A percentile compares a stretch with the other conserved stretches of the same genome.
Evolutionary conservation across 768 basidiomycete species (phyloP).

Genomic region (Leccinum aurantiacum): DNA sequence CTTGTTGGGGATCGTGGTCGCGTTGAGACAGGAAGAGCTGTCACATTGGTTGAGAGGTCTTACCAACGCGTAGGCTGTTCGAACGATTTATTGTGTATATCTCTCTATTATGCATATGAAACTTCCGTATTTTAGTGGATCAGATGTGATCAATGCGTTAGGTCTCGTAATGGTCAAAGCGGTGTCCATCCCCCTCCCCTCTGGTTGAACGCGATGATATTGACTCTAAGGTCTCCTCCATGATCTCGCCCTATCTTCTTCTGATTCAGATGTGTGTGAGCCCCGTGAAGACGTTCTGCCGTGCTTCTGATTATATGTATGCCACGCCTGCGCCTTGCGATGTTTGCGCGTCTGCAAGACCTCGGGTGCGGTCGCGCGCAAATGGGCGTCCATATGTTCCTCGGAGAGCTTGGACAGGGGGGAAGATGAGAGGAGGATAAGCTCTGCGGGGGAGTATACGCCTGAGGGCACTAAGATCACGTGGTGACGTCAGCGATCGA

Average conservation of each 20-base stretch:
- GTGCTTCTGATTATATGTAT: slow-evolving; percentile 6
- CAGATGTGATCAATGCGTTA: background rate
- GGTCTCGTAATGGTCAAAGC: background rate
- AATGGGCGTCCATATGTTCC: background rate
- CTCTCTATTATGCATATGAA: background rate
- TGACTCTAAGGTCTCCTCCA: slow-evolving; percentile 18
- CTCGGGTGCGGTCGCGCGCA: slow-evolving; percentile 28
- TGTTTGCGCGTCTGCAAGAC: slow-evolving; percentile 26
- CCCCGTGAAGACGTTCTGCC: slow-evolving; percentile 1
- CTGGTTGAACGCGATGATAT: background rate
- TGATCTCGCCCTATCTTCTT: slow-evolving; percentile 13
- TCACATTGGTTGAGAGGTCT: slow-evolving; percentile 5
- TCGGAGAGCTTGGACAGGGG: slow-evolving; percentile 18
- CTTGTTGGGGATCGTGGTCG: slow-evolving; percentile 6
- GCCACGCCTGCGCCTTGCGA: slow-evolving; percentile 29
- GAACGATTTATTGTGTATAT: too few species aligned
- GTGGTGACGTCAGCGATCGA: background rate
- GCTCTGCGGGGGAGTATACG: slow-evolving; percentile 29
- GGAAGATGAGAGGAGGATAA: slow-evolving; percentile 25
- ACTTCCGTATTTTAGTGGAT: background rate
- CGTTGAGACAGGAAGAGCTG: slow-evolving; percentile 5
- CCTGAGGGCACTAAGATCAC: background rate
- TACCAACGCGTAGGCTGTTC: background rate
- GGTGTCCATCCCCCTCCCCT: background rate
- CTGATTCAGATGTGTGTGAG: slow-evolving; percentile 16